phyloP scores from a whole-genome alignment of 2,329 filamentous ascomycete species.

The Colletotrichum sp. region DNA sequence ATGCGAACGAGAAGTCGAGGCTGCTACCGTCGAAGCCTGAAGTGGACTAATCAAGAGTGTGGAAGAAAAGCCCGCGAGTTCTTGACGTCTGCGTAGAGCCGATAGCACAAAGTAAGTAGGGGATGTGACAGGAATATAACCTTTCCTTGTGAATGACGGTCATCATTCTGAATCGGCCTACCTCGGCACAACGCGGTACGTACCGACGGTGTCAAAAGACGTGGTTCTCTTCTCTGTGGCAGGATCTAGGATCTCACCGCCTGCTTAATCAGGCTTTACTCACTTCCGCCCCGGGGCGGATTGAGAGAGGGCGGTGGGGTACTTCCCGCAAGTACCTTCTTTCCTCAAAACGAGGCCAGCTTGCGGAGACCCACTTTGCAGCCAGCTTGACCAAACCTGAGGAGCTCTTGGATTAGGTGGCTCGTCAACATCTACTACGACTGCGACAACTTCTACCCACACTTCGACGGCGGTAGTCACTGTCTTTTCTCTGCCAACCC shows the following conservation, averaged over 20 bases:
- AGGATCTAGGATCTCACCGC: neutral
- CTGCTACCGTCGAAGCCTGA: neutral
- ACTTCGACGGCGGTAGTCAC: neutral
- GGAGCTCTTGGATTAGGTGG: neutral
- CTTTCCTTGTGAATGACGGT: neutral
- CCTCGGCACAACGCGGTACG: neutral
- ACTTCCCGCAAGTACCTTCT: neutral
- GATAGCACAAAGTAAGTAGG: neutral
- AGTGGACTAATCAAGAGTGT: neutral
- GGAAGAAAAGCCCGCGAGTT: neutral
- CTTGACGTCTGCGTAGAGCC: neutral
- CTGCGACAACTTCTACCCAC: neutral
- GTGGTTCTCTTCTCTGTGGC: neutral
- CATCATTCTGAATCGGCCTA: neutral
- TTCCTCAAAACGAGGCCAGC: neutral
- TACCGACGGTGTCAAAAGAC: neutral
- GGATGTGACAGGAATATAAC: neutral
- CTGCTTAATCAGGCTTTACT: neutral
- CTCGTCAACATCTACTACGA: neutral
- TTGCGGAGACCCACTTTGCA: neutral
- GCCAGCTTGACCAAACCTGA: neutral
- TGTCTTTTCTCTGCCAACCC: neutral
- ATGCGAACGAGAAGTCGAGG: neutral
- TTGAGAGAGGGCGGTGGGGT: neutral
- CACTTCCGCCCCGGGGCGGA: no score